phyloP scores from a whole-genome alignment of 2,329 filamentous ascomycete genomes.

The Calonectria fujianensis region DNA sequence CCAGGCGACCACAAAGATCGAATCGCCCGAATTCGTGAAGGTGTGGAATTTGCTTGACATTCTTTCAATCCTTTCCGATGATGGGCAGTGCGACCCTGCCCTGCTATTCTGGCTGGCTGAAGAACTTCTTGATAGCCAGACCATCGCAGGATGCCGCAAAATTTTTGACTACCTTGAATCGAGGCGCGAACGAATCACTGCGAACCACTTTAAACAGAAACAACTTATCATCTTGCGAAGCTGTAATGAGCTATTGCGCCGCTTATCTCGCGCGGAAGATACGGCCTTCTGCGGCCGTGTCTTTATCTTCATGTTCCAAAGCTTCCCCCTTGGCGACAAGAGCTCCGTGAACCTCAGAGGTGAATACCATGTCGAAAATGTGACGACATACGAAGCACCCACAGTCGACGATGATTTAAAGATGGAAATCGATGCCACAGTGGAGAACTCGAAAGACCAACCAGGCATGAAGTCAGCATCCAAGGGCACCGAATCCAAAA shows the following conservation, averaged over 20 bases:
- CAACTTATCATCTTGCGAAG: constrained; percentile 92
- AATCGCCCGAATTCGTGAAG: constrained; percentile 84
- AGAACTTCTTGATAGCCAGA: constrained; percentile 96
- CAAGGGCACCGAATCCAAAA: constrained; percentile 67
- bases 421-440: constrained; percentile 80
- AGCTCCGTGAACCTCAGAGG: constrained; percentile 97
- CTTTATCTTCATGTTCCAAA: constrained; percentile 99
- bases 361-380: constrained; percentile 96
- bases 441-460: constrained; percentile 59
- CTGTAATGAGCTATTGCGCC: constrained; percentile 95
- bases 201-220: constrained; percentile 87
- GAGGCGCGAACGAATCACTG: constrained; percentile 89
- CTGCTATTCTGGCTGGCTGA: constrained; percentile 94
- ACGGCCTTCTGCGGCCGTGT: constrained; percentile 98
- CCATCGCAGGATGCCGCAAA: constrained; percentile 90
- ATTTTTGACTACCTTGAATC: constrained; percentile 98
- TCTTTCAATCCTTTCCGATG: constrained; percentile 90
- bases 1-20: constrained; percentile 84
- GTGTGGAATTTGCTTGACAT: constrained; percentile 97
- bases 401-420: constrained; percentile 57
- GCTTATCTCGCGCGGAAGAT: constrained; percentile 96
- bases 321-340: constrained; percentile 95
- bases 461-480: constrained; percentile 54
- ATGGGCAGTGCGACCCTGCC: constrained; percentile 84
- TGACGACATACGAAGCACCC: constrained; percentile 83